Conservation (phyloP, 768 basidiomycete species). For the Amanita molliuscula region DNA sequence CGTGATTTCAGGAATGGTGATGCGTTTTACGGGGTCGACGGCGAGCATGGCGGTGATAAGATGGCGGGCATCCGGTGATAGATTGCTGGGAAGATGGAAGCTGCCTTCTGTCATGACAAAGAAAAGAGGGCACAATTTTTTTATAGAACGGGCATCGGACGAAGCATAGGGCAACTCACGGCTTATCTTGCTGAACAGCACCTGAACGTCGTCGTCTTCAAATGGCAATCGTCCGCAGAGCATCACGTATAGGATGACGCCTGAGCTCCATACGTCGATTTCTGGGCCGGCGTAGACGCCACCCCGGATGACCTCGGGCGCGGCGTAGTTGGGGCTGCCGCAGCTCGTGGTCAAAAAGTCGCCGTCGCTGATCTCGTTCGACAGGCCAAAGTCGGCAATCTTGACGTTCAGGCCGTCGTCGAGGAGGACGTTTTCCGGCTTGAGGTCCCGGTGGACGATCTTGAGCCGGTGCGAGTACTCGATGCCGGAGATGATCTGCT, state of each 20-base stretch:
- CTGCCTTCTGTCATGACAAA: slow-evolving; percentile 51
- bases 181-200: slow-evolving; percentile 89
- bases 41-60: slow-evolving; percentile 87
- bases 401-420: slow-evolving; percentile 87
- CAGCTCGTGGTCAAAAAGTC: slow-evolving; percentile 97
- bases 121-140: slow-evolving; percentile 5
- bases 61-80: slow-evolving; percentile 66
- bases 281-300: slow-evolving; percentile 95
- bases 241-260: slow-evolving; percentile 99
- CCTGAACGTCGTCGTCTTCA: slow-evolving; percentile 93
- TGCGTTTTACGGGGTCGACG: slow-evolving; percentile 91
- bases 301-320: slow-evolving; percentile 94
- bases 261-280: slow-evolving; percentile 98
- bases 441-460: slow-evolving; percentile 96
- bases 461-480: slow-evolving; percentile 95
- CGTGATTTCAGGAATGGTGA: slow-evolving; percentile 87
- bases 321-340: slow-evolving; percentile 97
- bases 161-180: slow-evolving; percentile 36
- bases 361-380: slow-evolving; percentile 93
- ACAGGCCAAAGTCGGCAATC: slow-evolving; percentile 98
- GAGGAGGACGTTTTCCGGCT: slow-evolving; percentile 90
- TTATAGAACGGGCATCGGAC: neutral
- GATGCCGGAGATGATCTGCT: slow-evolving; percentile 95
- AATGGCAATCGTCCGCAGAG: slow-evolving; percentile 92
- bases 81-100: slow-evolving; percentile 75